Evolutionary conservation across 257 asterid genomes (phyloP).

Genomic region (Penstemon davidsonii): DNA sequence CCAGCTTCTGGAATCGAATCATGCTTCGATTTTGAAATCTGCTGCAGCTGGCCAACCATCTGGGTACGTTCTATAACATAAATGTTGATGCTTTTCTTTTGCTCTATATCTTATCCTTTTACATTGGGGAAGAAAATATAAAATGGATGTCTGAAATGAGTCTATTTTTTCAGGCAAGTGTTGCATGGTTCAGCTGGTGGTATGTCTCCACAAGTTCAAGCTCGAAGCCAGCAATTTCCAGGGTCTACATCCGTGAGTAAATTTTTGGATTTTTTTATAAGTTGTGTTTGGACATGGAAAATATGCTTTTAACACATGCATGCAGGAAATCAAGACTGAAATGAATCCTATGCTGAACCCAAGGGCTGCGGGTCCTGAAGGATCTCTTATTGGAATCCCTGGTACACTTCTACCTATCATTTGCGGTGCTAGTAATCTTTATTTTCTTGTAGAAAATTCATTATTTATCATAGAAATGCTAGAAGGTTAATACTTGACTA

Average conservation of each 20-base stretch:
- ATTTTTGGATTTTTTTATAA: slow-evolving; percentile 5
- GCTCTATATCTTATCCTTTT: too few relatives aligned
- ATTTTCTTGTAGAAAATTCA: slow-evolving; percentile 13
- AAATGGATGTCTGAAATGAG: background rate
- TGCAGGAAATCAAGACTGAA: slow-evolving; percentile 86
- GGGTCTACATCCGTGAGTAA: slow-evolving; percentile 84
- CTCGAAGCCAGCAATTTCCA: slow-evolving; percentile 87
- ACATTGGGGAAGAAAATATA: too few relatives aligned
- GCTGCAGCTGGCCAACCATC: slow-evolving; percentile 84
- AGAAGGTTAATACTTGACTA: slow-evolving; percentile 9
- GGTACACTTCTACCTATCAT: slow-evolving; percentile 43
- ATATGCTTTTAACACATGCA: slow-evolving; percentile 7
- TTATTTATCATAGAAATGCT: slow-evolving; percentile 11
- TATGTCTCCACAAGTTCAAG: slow-evolving; percentile 91
- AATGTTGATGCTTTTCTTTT: slow-evolving; percentile 1
- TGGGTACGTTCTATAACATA: slow-evolving; percentile 52
- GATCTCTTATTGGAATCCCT: slow-evolving; percentile 86
- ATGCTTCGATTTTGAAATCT: slow-evolving; percentile 87
- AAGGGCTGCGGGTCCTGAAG: slow-evolving; percentile 79
- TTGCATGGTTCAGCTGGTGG: slow-evolving; percentile 79
- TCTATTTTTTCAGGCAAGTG: slow-evolving; percentile 62
- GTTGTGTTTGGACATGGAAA: slow-evolving; percentile 2
- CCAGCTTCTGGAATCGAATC: slow-evolving; percentile 81
- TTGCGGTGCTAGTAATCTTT: slow-evolving; percentile 15
- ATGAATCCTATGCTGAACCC: slow-evolving; percentile 84